These are phyloP conservation scores for Wickerhamiella kurtzmanii DNA, from an alignment of 805 yeast genomes.

Conservation along the genomic window DNA sequence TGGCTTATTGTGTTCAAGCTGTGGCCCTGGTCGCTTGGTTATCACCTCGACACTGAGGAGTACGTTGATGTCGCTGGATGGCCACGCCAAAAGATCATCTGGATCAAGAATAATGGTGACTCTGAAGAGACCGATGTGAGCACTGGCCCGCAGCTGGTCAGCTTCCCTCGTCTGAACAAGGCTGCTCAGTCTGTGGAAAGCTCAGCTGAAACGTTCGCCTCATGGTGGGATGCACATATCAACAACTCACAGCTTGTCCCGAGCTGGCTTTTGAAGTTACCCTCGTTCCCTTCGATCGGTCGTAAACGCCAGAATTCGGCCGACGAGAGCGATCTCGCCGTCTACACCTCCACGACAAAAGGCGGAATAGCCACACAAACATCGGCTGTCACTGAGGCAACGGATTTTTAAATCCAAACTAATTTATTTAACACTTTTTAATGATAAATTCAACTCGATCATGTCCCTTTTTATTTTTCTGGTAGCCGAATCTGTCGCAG, in stretches of 20 bases:
- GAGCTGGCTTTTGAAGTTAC: background rate
- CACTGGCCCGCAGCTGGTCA: background rate
- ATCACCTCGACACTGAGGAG: conserved; percentile 14
- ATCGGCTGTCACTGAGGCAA: background rate
- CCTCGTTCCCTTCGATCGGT: background rate
- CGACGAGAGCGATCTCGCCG: background rate
- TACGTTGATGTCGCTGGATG: conserved; percentile 4
- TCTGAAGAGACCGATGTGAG: background rate
- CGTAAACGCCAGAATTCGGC: background rate
- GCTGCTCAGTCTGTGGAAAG: background rate
- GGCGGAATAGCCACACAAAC: background rate
- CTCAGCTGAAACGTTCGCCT: background rate
- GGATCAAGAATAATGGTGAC: background rate
- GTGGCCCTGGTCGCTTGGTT: conserved; percentile 34
- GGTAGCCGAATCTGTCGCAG: too few relatives aligned
- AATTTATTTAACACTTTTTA: background rate
- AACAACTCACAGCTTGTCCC: background rate
- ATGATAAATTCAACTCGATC: background rate
- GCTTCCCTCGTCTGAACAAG: background rate
- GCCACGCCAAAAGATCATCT: background rate
- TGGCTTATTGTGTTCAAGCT: conserved; percentile 52
- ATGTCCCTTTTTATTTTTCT: background rate
- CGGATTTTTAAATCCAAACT: background rate
- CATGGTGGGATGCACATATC: background rate
- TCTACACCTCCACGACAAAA: background rate